These are phyloP conservation scores for Botryotinia globosa DNA, from an alignment of 2,329 filamentous ascomycete species.

Conservation along the genomic window DNA sequence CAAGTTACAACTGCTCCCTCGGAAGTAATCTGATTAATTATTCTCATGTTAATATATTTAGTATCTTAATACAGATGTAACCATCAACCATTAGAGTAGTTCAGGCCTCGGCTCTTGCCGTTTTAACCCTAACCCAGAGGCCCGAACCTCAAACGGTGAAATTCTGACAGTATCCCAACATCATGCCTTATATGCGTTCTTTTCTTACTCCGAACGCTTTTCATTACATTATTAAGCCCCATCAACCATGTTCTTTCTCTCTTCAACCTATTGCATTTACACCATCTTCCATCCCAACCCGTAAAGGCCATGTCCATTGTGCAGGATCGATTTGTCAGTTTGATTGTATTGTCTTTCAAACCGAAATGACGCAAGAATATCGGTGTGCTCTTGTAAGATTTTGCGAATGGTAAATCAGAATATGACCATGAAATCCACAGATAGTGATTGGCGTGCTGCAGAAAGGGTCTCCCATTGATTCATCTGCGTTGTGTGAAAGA, in stretches of 20 bases:
- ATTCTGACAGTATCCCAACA: not conserved
- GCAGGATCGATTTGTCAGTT: too few species aligned
- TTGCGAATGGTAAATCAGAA: too few species aligned
- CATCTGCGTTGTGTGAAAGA: not conserved
- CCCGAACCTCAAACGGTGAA: not conserved
- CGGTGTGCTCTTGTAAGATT: not conserved
- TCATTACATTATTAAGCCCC: not conserved
- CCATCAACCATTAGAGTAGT: not conserved
- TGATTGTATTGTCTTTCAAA: not conserved
- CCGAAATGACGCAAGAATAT: not conserved
- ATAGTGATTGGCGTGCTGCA: not conserved
- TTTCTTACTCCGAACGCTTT: not conserved
- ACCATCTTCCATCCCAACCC: not conserved
- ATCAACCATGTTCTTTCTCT: not conserved
- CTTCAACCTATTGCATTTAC: not conserved
- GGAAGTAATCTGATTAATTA: not conserved
- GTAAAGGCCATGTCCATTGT: too few species aligned
- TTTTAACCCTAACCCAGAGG: not conserved
- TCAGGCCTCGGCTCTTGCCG: not conserved
- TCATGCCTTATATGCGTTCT: not conserved
- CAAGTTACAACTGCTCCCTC: not conserved
- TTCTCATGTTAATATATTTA: not conserved
- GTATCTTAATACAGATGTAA: not conserved
- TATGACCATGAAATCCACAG: too few species aligned
- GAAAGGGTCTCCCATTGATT: not conserved